Evolutionary conservation across 345 rosid genomes (phyloP).

Genomic region (Hibiscus tridactylites): DNA sequence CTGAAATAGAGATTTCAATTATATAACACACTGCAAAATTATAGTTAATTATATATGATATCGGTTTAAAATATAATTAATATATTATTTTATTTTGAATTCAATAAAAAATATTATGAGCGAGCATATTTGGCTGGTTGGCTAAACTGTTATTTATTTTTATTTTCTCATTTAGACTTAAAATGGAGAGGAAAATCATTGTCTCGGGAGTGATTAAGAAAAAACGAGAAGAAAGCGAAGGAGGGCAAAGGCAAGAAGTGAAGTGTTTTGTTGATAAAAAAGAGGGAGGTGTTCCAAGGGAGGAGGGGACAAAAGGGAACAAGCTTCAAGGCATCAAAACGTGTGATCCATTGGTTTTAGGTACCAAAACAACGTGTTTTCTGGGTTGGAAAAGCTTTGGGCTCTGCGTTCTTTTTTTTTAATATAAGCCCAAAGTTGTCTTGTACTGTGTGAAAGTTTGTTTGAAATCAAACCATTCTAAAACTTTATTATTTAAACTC

Average conservation of each 20-base stretch:
- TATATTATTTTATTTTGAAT: no score
- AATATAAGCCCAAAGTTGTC: slow-evolving; percentile 22
- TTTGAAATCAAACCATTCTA: neutral
- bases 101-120: no score
- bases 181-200: no score
- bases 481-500: neutral
- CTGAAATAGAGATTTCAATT: neutral
- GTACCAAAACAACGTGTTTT: slow-evolving; percentile 33
- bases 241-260: neutral
- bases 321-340: slow-evolving; percentile 15
- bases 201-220: neutral
- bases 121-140: no score
- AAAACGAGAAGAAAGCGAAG: neutral
- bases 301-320: slow-evolving; percentile 34
- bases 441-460: slow-evolving; percentile 26
- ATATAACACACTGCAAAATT: neutral
- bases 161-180: no score
- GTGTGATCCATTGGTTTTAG: neutral
- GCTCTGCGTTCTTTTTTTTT: slow-evolving; percentile 7
- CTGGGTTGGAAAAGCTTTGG: slow-evolving; percentile 34
- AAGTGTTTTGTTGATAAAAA: neutral
- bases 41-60: no score
- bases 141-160: no score
- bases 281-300: slow-evolving; percentile 3
- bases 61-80: no score